Conservation (phyloP, 2,329 filamentous ascomycete genomes). For the Drechslerella stenobrocha region DNA sequence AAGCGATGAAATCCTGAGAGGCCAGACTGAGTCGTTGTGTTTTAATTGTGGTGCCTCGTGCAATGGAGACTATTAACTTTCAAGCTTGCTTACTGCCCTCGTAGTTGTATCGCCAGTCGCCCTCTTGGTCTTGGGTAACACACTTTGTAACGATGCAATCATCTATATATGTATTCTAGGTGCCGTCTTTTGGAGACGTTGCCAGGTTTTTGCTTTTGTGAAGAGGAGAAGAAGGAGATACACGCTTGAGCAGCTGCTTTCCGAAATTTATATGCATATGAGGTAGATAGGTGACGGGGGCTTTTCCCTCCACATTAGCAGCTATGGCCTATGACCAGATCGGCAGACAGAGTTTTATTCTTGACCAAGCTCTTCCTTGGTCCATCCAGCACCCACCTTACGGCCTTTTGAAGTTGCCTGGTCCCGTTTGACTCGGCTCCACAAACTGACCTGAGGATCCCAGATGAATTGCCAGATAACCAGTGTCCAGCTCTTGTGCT, state of each 20-base stretch:
- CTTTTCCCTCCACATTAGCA: too few species aligned
- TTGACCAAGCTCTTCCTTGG: slow-evolving; percentile 47
- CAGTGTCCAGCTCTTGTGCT: slow-evolving; percentile 85
- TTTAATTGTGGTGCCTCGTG: slow-evolving; percentile 34
- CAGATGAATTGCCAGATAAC: slow-evolving; percentile 95
- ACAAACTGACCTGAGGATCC: slow-evolving; percentile 85
- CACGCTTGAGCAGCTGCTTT: too few species aligned
- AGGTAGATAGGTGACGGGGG: too few species aligned
- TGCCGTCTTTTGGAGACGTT: too few species aligned
- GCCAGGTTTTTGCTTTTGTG: too few species aligned
- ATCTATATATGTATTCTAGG: too few species aligned
- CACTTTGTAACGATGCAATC: too few species aligned
- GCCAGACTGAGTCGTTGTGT: slow-evolving; percentile 18
- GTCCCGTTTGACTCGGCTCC: slow-evolving; percentile 88
- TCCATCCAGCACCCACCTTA: slow-evolving; percentile 60
- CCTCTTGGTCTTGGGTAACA: too few species aligned
- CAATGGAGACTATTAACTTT: slow-evolving; percentile 6
- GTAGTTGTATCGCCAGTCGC: too few species aligned
- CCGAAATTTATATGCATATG: too few species aligned
- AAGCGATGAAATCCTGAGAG: slow-evolving; percentile 37
- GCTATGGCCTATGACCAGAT: too few species aligned
- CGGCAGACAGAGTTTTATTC: background rate
- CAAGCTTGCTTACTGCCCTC: background rate
- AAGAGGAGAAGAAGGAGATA: too few species aligned
- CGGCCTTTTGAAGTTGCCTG: slow-evolving; percentile 64